phyloP scores from a whole-genome alignment of 306 rosid genomes.

The Herpetospermum pedunculosum region DNA sequence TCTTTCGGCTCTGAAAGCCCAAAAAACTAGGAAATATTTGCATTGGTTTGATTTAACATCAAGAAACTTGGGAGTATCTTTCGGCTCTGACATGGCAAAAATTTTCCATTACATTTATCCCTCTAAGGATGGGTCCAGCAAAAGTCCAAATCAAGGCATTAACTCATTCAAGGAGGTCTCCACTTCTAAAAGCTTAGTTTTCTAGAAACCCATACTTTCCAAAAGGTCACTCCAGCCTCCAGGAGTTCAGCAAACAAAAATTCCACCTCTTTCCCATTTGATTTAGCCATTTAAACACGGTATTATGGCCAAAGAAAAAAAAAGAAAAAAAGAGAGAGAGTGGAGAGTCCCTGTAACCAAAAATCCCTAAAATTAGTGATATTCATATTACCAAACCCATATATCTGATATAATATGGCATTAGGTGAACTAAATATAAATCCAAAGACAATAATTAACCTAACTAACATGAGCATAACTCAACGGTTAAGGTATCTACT shows the following conservation, averaged over 20 bases:
- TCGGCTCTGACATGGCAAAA: not conserved
- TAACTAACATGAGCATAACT: not conserved
- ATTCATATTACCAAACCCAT: not conserved
- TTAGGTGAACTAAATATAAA: not conserved
- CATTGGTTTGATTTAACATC: not conserved
- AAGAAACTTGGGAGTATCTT: not conserved
- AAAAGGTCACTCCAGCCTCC: not conserved
- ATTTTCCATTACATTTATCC: not conserved
- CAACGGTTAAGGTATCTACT: not conserved
- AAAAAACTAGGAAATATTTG: not conserved
- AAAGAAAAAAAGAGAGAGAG: not conserved
- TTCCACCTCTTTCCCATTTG: not conserved
- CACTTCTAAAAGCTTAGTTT: not conserved
- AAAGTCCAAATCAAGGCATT: not conserved
- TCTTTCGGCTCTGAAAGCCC: not conserved
- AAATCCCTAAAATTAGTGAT: not conserved
- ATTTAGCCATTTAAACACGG: not conserved
- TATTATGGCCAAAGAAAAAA: not conserved
- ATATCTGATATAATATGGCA: not conserved
- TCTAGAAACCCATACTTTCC: not conserved
- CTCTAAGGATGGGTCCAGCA: not conserved
- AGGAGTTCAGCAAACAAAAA: not conserved
- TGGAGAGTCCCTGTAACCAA: not conserved
- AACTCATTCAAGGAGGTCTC: not conserved
- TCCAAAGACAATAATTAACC: not conserved